Conservation (phyloP, 192 early-diverging fungal species). For the Coemansia sp. region DNA sequence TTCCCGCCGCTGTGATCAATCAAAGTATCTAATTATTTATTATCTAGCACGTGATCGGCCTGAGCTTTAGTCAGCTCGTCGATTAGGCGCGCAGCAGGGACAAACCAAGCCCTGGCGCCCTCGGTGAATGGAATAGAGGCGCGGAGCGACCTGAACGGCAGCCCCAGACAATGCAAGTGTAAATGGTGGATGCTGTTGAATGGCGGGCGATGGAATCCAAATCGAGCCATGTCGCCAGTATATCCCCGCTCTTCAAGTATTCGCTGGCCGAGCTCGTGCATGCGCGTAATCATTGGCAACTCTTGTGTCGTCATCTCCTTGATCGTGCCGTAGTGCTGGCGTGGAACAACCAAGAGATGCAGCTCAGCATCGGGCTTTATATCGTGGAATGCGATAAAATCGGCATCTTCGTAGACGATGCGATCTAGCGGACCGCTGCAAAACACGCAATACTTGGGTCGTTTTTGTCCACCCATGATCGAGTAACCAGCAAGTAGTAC, state of each 20-base stretch:
- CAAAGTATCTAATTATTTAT: background rate
- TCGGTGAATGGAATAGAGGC: conserved; percentile 39
- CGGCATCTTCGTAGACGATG: conserved; percentile 39
- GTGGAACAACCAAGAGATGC: conserved; percentile 46
- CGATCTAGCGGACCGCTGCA: conserved; percentile 29
- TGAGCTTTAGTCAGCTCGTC: background rate
- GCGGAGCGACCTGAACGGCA: conserved; percentile 37
- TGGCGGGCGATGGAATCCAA: conserved; percentile 53
- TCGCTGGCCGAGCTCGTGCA: conserved; percentile 35
- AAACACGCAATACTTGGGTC: conserved; percentile 41
- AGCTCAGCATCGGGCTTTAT: conserved; percentile 44
- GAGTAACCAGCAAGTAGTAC: conserved; percentile 14
- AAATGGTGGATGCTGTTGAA: conserved; percentile 53
- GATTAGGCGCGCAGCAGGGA: conserved; percentile 23
- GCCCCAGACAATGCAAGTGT: conserved; percentile 54
- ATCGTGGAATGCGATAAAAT: conserved; percentile 46
- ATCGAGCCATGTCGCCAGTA: conserved; percentile 23
- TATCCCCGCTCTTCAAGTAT: conserved; percentile 33
- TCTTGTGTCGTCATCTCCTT: conserved; percentile 30
- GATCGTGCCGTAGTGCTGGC: conserved; percentile 40
- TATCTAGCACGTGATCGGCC: background rate
- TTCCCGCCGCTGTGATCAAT: background rate
- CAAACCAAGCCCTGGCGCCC: conserved; percentile 22
- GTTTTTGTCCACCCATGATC: conserved; percentile 43
- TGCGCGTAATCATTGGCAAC: conserved; percentile 35